A percentile compares a stretch with the other conserved stretches of the same genome.
Conservation (phyloP, 2,329 filamentous ascomycete genomes). For the Colletotrichum aenigma region DNA sequence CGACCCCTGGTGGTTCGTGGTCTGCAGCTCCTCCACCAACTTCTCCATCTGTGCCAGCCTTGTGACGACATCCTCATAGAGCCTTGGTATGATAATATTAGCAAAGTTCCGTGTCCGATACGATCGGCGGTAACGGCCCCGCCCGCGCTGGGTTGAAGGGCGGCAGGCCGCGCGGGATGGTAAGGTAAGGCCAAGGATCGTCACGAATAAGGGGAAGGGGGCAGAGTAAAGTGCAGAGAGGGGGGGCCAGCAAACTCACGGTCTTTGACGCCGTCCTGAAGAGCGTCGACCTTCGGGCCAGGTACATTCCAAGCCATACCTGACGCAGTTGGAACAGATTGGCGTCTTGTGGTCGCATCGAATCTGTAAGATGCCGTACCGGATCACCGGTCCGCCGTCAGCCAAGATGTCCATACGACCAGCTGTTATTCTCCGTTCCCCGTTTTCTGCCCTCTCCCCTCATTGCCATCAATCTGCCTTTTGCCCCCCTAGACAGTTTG, state of each 20-base stretch:
- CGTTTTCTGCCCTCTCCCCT: neutral
- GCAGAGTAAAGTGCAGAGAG: neutral
- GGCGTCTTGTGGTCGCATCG: conserved; percentile 17
- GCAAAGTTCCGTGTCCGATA: neutral
- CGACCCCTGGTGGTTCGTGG: neutral
- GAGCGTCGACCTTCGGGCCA: conserved; percentile 19
- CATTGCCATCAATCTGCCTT: neutral
- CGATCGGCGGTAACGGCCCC: neutral
- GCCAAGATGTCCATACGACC: neutral
- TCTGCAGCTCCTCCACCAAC: conserved; percentile 16
- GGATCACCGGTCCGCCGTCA: conserved; percentile 5
- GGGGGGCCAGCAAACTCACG: neutral
- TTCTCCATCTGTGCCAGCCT: conserved; percentile 18
- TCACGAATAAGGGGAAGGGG: neutral
- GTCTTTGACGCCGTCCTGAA: conserved; percentile 15
- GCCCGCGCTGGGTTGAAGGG: neutral
- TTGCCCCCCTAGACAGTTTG: neutral
- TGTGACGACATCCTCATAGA: conserved; percentile 20
- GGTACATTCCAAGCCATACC: conserved; percentile 14
- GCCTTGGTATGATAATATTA: neutral
- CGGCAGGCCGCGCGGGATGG: neutral
- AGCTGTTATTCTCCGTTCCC: neutral
- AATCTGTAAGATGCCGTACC: conserved; percentile 1
- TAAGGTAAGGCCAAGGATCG: neutral
- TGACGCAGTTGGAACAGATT: conserved; percentile 14